phyloP scores from a whole-genome alignment of 495 filamentous ascomycete genomes.

The Penicillium simplicissimum region DNA sequence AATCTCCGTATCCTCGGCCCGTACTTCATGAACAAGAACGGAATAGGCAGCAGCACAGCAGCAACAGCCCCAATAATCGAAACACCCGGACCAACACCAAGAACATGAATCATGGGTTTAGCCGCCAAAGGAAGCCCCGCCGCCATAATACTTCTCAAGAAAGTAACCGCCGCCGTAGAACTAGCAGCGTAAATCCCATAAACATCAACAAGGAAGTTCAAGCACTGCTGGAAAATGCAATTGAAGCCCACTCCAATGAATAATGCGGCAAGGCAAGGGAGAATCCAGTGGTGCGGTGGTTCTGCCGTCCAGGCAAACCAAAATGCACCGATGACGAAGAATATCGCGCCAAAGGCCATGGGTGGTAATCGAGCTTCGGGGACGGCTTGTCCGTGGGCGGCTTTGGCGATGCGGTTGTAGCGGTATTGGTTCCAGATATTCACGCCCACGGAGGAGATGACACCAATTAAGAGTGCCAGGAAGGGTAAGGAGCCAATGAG shows the following conservation, averaged over 20 bases:
- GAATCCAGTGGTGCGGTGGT: conserved; percentile 27
- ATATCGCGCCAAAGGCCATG: conserved; percentile 51
- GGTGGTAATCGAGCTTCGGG: conserved; percentile 41
- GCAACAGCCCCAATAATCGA: conserved; percentile 39
- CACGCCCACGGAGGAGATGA: conserved; percentile 26
- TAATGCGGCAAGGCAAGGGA: conserved; percentile 24
- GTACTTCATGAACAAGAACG: conserved; percentile 40
- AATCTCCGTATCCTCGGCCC: conserved; percentile 28
- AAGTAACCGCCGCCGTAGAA: conserved; percentile 38
- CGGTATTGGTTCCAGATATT: conserved; percentile 29
- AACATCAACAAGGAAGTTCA: conserved; percentile 44
- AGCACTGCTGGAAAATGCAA: conserved; percentile 39
- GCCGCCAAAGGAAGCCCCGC: conserved; percentile 37
- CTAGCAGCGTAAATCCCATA: conserved; percentile 38
- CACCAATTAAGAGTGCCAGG: conserved; percentile 31
- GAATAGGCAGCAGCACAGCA: conserved; percentile 31
- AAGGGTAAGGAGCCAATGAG: conserved; percentile 32
- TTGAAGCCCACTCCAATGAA: conserved; percentile 38
- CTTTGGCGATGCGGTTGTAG: conserved; percentile 26
- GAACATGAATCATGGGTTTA: conserved; percentile 33
- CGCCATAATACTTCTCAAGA: conserved; percentile 39
- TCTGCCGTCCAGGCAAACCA: conserved; percentile 46
- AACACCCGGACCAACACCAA: conserved; percentile 37
- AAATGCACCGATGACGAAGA: conserved; percentile 49
- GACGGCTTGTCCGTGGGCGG: conserved; percentile 25